Evolutionary conservation across 176 grass and related monocot genomes (phyloP).

Genomic region (Bolboschoenus planiculmis): DNA sequence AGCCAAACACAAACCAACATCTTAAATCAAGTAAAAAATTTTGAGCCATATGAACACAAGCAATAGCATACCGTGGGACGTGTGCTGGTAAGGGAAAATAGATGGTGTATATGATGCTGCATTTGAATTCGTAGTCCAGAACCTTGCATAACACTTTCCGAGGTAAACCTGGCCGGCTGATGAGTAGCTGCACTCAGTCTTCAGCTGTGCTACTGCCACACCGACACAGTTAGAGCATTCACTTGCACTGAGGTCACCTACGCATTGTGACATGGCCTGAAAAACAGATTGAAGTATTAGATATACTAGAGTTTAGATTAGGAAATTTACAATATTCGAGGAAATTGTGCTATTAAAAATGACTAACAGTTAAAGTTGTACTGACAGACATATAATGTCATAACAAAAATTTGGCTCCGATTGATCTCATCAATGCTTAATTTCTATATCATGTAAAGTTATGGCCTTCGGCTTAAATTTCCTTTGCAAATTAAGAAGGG

Average conservation of each 20-base stretch:
- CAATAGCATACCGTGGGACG: constrained; percentile 18
- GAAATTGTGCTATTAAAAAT: neutral
- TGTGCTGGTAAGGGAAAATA: neutral
- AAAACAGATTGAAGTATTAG: neutral
- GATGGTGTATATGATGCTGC: neutral
- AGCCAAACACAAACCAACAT: neutral
- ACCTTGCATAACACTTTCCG: constrained; percentile 81
- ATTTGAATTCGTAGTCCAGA: constrained; percentile 39
- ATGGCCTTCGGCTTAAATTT: no score
- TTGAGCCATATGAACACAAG: constrained; percentile 17
- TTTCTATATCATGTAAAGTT: no score
- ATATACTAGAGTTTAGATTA: neutral
- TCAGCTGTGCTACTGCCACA: constrained; percentile 54
- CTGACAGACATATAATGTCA: neutral
- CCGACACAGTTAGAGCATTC: constrained; percentile 63
- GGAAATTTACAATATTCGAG: neutral
- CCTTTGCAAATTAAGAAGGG: no score
- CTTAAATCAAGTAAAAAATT: constrained; percentile 7
- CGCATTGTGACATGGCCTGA: constrained; percentile 88
- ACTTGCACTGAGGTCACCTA: constrained; percentile 58
- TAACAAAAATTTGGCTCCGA: neutral
- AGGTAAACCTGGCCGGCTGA: constrained; percentile 64
- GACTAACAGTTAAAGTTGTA: neutral
- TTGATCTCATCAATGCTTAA: neutral
- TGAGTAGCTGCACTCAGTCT: constrained; percentile 50